phyloP scores from a whole-genome alignment of 1,284 basidiomycete species.

The Entoloma clypeatum region DNA sequence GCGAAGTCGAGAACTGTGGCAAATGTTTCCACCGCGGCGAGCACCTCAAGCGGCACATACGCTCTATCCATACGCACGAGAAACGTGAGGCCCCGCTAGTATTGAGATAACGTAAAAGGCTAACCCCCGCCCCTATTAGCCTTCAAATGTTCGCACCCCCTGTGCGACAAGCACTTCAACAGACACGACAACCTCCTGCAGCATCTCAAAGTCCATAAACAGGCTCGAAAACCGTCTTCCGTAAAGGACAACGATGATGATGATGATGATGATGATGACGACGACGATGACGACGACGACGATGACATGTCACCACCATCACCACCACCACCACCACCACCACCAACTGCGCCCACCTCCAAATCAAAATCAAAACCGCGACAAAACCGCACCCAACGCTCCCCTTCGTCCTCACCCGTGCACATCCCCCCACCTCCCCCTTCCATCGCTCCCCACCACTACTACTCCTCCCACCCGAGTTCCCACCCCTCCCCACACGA shows the following conservation, averaged over 20 bases:
- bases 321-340: slow-evolving; percentile 10
- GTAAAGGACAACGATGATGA: slow-evolving; percentile 11
- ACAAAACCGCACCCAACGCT: background rate
- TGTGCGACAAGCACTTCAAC: slow-evolving; percentile 79
- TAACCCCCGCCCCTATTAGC: slow-evolving; percentile 41
- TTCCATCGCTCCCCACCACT: slow-evolving; percentile 6
- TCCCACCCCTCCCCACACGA: slow-evolving; percentile 12
- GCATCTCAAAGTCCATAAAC: slow-evolving; percentile 58
- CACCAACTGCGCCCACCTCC: slow-evolving; percentile 9
- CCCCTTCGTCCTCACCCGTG: slow-evolving; percentile 1
- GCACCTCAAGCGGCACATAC: slow-evolving; percentile 75
- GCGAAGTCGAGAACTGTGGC: slow-evolving; percentile 63
- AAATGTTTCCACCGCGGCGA: slow-evolving; percentile 74
- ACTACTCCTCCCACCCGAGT: slow-evolving; percentile 9
- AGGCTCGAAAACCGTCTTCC: slow-evolving; percentile 15
- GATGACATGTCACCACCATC: slow-evolving; percentile 3
- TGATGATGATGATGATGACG: slow-evolving; percentile 11
- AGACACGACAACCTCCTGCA: slow-evolving; percentile 83
- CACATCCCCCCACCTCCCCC: slow-evolving; percentile 6
- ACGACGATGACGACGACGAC: background rate
- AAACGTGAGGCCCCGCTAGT: slow-evolving; percentile 51
- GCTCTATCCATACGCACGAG: slow-evolving; percentile 73
- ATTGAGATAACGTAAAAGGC: slow-evolving; percentile 4
- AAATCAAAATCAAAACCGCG: no score
- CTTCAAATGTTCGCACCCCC: slow-evolving; percentile 70